phyloP scores from a whole-genome alignment of 129 eudicot species.

The Ambrosia trifida region DNA sequence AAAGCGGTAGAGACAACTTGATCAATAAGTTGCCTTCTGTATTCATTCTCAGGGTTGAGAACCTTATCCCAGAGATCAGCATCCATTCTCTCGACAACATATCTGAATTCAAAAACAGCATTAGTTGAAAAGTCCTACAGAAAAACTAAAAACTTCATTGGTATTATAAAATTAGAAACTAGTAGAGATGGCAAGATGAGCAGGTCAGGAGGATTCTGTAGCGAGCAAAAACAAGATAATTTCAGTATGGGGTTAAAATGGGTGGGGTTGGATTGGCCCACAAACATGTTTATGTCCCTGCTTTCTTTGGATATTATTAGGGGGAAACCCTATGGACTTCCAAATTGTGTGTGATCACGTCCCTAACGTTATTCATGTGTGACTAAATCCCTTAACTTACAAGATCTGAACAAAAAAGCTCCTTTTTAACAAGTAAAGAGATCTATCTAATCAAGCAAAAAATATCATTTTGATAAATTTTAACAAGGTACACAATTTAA shows the following conservation, averaged over 20 bases:
- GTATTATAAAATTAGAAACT: background rate
- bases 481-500: background rate
- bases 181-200: constrained; percentile 4
- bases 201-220: background rate
- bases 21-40: constrained; percentile 90
- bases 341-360: background rate
- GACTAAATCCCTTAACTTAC: background rate
- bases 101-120: constrained; percentile 40
- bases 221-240: background rate
- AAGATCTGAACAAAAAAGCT: background rate
- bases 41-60: constrained; percentile 95
- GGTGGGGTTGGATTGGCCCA: too few relatives aligned
- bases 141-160: background rate
- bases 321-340: background rate
- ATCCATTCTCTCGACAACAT: constrained; percentile 99
- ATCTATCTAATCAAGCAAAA: constrained; percentile 1
- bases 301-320: background rate
- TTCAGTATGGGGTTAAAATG: background rate
- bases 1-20: constrained; percentile 96
- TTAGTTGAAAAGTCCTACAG: constrained; percentile 5
- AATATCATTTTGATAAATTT: background rate
- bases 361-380: background rate
- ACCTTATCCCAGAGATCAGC: constrained; percentile 98
- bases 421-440: background rate
- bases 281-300: background rate